Evolutionary conservation across 129 eudicot genomes (phyloP).

Genomic region (Artemisia argyi): DNA sequence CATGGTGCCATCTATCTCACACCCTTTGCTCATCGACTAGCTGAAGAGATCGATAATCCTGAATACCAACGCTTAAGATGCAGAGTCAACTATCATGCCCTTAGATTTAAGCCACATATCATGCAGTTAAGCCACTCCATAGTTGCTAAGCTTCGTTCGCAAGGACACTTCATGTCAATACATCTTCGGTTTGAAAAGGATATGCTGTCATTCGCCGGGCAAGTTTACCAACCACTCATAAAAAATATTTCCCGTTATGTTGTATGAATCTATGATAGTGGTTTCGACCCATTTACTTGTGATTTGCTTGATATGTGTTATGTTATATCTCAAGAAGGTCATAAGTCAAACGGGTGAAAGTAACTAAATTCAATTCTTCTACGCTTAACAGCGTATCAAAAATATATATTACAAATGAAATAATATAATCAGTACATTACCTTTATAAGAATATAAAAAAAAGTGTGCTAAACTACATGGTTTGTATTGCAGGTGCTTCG

Average conservation of each 20-base stretch:
- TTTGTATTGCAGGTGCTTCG: constrained; percentile 71
- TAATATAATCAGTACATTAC: too few species aligned
- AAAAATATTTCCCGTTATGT: not conserved
- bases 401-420: too few species aligned
- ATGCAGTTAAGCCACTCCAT: constrained; percentile 83
- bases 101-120: constrained; percentile 82
- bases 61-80: constrained; percentile 96
- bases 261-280: not conserved
- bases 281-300: too few species aligned
- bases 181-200: constrained; percentile 99
- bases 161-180: constrained; percentile 95
- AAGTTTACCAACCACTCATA: constrained; percentile 29
- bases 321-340: too few species aligned
- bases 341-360: too few species aligned
- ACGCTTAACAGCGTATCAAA: too few species aligned
- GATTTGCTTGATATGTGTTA: too few species aligned
- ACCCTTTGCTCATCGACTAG: constrained; percentile 91
- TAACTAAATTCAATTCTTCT: too few species aligned
- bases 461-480: constrained; percentile 17
- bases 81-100: constrained; percentile 96
- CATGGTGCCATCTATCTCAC: constrained; percentile 94
- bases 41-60: constrained; percentile 84
- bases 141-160: constrained; percentile 75
- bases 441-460: too few species aligned
- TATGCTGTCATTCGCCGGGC: constrained; percentile 98